phyloP scores from a whole-genome alignment of 1,284 basidiomycete genomes.

The Mycena citricolor region DNA sequence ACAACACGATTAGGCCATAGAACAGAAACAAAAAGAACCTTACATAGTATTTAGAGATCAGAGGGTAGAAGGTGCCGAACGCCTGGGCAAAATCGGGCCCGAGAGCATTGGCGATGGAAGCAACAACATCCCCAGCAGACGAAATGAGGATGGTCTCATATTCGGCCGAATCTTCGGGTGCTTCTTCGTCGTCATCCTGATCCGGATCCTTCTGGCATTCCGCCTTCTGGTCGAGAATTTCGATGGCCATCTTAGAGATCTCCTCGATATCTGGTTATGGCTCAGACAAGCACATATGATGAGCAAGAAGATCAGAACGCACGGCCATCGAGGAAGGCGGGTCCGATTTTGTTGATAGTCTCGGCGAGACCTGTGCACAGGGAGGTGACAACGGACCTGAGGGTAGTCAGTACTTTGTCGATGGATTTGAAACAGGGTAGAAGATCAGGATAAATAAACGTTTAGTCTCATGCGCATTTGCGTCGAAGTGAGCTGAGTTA shows the following conservation, averaged over 20 bases:
- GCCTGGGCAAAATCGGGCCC: slow-evolving; percentile 85
- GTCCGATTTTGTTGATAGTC: slow-evolving; percentile 89
- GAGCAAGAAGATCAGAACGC: slow-evolving; percentile 31
- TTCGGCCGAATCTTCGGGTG: slow-evolving; percentile 86
- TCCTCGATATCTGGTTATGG: slow-evolving; percentile 66
- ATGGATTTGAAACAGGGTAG: slow-evolving; percentile 22
- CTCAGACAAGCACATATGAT: slow-evolving; percentile 12
- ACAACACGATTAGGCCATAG: slow-evolving; percentile 17
- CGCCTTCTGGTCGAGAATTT: slow-evolving; percentile 90
- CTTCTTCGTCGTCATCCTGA: slow-evolving; percentile 83
- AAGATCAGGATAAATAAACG: slow-evolving; percentile 28
- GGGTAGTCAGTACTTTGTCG: slow-evolving; percentile 27
- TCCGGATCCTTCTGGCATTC: slow-evolving; percentile 97
- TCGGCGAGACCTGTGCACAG: slow-evolving; percentile 88
- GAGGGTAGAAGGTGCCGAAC: slow-evolving; percentile 85
- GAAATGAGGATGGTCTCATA: slow-evolving; percentile 96
- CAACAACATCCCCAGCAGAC: slow-evolving; percentile 92
- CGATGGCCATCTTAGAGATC: slow-evolving; percentile 76
- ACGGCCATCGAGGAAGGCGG: slow-evolving; percentile 78
- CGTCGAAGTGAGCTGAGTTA: slow-evolving; percentile 89
- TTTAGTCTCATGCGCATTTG: slow-evolving; percentile 60
- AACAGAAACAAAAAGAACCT: slow-evolving; percentile 33
- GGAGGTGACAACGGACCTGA: slow-evolving; percentile 83
- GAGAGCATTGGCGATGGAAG: slow-evolving; percentile 84
- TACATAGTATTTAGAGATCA: slow-evolving; percentile 93